phyloP scores from a whole-genome alignment of 768 basidiomycete species.

The Termitomyces bulborhizus region DNA sequence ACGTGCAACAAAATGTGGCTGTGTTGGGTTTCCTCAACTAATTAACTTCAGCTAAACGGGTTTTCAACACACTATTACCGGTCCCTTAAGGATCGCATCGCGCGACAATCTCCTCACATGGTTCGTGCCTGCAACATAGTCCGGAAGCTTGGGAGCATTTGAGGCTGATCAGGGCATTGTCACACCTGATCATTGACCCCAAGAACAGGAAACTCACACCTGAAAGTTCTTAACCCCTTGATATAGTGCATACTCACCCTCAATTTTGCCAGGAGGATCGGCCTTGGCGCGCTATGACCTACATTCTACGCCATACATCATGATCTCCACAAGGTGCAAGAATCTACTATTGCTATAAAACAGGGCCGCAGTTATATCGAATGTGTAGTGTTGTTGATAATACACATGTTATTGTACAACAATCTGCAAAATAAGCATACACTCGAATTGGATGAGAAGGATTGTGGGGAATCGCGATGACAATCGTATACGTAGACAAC shows the following conservation, averaged over 20 bases:
- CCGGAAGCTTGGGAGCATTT: neutral
- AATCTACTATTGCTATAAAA: neutral
- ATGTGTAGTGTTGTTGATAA: neutral
- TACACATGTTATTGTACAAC: neutral
- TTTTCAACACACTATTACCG: neutral
- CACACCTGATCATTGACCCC: conserved; percentile 5
- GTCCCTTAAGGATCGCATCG: conserved; percentile 2
- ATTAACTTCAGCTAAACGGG: no score
- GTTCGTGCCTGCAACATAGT: neutral
- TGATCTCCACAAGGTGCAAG: neutral
- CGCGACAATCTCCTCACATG: neutral
- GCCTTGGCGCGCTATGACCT: neutral
- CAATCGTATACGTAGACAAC: neutral
- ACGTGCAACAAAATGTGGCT: conserved; percentile 6
- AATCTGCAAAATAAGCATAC: neutral
- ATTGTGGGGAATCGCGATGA: neutral
- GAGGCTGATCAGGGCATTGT: conserved; percentile 11
- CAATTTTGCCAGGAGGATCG: neutral
- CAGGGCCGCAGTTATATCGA: neutral
- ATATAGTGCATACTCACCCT: neutral
- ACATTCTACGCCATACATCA: neutral
- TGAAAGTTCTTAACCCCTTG: neutral
- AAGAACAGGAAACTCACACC: neutral
- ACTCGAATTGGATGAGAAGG: neutral
- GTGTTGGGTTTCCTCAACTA: neutral